Conservation (phyloP, 2,329 filamentous ascomycete species). For the Leptodontidium sp. region DNA sequence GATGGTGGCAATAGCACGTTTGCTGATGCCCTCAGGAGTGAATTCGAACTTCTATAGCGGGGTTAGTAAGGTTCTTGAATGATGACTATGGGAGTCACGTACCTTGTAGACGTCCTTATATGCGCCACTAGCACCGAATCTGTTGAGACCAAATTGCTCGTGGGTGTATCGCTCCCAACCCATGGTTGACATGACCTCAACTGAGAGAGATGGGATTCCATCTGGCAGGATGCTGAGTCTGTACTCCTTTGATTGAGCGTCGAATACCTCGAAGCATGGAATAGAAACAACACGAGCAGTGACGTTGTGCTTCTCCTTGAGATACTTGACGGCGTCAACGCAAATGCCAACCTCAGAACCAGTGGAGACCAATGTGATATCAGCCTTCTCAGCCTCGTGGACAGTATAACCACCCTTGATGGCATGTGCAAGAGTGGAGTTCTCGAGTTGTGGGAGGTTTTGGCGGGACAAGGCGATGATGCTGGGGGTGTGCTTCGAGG, state of each 20-base stretch:
- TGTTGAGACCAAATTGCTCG: conserved; percentile 99
- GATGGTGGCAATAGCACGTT: conserved; percentile 90
- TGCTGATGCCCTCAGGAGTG: conserved; percentile 94
- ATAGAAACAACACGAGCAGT: conserved; percentile 93
- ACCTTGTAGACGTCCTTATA: conserved; percentile 98
- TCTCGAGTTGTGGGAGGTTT: conserved; percentile 97
- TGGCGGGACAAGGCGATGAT: conserved; percentile 96
- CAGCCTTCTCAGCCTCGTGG: conserved; percentile 82
- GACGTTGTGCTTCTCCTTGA: conserved; percentile 87
- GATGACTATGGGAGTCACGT: conserved; percentile 48
- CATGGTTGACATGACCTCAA: conserved; percentile 97
- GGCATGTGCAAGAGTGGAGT: conserved; percentile 86
- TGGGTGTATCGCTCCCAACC: conserved; percentile 99
- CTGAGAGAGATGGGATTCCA: conserved; percentile 89
- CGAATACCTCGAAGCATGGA: conserved; percentile 97
- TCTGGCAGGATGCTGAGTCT: conserved; percentile 90
- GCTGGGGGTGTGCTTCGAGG: conserved; percentile 86
- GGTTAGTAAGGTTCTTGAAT: conserved; percentile 49
- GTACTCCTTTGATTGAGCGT: conserved; percentile 94
- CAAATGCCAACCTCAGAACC: conserved; percentile 96
- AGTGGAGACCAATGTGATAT: conserved; percentile 90
- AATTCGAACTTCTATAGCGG: conserved; percentile 92
- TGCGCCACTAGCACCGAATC: conserved; percentile 95
- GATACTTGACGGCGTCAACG: conserved; percentile 89
- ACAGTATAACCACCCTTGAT: conserved; percentile 96